phyloP scores from a whole-genome alignment of 768 basidiomycete genomes.

The Psilocybe cubensis region DNA sequence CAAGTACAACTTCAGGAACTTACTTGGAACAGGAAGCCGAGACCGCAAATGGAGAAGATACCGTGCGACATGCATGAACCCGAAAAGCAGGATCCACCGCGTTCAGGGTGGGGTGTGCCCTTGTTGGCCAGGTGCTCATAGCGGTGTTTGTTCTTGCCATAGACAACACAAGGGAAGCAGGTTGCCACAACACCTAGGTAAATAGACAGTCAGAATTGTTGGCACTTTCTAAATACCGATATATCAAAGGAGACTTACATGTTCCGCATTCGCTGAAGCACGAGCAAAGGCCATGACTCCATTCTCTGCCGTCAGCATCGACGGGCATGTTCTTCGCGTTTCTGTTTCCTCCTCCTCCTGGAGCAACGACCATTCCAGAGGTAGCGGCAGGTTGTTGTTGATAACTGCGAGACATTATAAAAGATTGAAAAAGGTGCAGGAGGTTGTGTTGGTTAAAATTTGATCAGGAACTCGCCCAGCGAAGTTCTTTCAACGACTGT shows the following conservation, averaged over 20 bases:
- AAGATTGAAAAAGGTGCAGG: background rate
- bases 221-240: background rate
- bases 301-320: slow-evolving; percentile 37
- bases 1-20: background rate
- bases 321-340: slow-evolving; percentile 38
- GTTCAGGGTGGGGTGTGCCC: slow-evolving; percentile 40
- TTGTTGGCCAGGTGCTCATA: slow-evolving; percentile 37
- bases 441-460: background rate
- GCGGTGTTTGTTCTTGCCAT: slow-evolving; percentile 43
- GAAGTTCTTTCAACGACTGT: slow-evolving; percentile 14
- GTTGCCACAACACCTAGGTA: slow-evolving; percentile 35
- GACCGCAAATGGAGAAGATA: slow-evolving; percentile 30
- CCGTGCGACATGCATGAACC: slow-evolving; percentile 40
- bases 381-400: slow-evolving; percentile 21
- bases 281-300: slow-evolving; percentile 36
- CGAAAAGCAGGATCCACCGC: slow-evolving; percentile 31
- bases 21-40: slow-evolving; percentile 45
- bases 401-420: slow-evolving; percentile 22
- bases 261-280: slow-evolving; percentile 34
- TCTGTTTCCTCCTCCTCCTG: slow-evolving; percentile 34
- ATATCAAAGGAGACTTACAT: slow-evolving; percentile 24
- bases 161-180: slow-evolving; percentile 45
- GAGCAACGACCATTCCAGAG: slow-evolving; percentile 26
- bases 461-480: slow-evolving; percentile 21
- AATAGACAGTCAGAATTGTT: background rate